Evolutionary conservation across 441 rosid species (phyloP).

Genomic region (Lepidium campestre): DNA sequence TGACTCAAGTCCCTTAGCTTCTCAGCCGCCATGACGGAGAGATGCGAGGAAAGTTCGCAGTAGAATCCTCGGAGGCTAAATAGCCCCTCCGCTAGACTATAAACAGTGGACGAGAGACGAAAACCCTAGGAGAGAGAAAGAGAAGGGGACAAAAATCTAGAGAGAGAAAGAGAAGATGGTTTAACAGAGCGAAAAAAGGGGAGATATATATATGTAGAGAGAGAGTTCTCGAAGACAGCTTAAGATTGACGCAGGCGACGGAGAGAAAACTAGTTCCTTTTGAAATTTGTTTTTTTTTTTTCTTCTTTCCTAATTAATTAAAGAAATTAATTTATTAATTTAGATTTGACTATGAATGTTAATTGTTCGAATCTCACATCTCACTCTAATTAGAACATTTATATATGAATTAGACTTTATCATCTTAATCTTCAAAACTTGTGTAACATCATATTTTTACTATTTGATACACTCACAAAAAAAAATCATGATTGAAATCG

Average conservation of each 20-base stretch:
- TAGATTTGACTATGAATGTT: too few species aligned
- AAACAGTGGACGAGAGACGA: conserved; percentile 19
- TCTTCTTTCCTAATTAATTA: neutral
- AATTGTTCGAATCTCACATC: too few species aligned
- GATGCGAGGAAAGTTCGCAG: neutral
- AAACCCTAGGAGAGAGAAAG: conserved; percentile 50
- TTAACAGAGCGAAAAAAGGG: conserved; percentile 14
- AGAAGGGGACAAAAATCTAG: conserved; percentile 26
- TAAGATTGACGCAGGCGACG: conserved; percentile 65
- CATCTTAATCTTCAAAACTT: too few species aligned
- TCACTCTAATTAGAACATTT: too few species aligned
- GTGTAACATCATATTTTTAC: too few species aligned
- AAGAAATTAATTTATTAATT: neutral
- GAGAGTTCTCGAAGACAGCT: conserved; percentile 43
- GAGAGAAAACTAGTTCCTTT: conserved; percentile 29
- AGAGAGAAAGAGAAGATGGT: conserved; percentile 23
- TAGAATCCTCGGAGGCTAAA: neutral
- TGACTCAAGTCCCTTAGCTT: conserved; percentile 93
- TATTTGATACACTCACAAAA: too few species aligned
- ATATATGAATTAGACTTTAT: too few species aligned
- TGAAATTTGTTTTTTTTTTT: conserved; percentile 24
- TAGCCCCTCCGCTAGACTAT: conserved; percentile 34
- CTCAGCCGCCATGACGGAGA: conserved; percentile 85
- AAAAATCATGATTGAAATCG: too few species aligned
- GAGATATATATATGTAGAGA: conserved; percentile 16